Base-by-base conservation (phyloP, 106 monocot genomes). In the Xerophyta viscosa region DNA sequence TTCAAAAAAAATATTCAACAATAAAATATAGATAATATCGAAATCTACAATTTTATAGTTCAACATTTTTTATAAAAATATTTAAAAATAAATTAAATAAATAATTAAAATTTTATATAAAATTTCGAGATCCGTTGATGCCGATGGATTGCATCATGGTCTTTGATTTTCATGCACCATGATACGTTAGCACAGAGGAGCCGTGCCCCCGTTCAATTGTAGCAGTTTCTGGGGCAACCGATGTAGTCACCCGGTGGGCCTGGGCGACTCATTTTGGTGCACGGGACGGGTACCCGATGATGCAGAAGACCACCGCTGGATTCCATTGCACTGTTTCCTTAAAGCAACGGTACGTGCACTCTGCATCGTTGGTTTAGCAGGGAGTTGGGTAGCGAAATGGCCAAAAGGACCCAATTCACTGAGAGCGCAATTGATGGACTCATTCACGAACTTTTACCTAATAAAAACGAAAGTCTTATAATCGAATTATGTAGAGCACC, bases 231-330 rank as follows among this genome's bases (percentile, higher is more conserved):
- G 77, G 86, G 28, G 77, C 68, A 15, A 60, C 77, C 6, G 81
- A 81, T 65, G 70, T 67, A 26, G 26, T 87, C 27, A 87, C 86
- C 0, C 71, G 81, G 42, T 80, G 86, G 1, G 29, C 31, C 30
- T 60, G 19, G n/a, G 72, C 73, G 5, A n/a, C n/a, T n/a, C n/a
- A n/a, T n/a, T 58, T 85, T 11, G 73, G 58, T 3, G 74, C 53
- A 11, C 42, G 29, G 27, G 88, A 88, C 56, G 84, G 88, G 1
- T 84, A 79, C 22, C 29, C 75, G 20, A 82, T 96, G 88, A 52
- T 96, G 77, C 94, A 85, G 64, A 88, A 81, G 62, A 84, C 88
- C 46, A 88, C 93, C 0, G 93, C 84, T 8, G 88, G 84, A 88
- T 42, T 96, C 88, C 51, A 74, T 88, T 43, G 77, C 94, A 0